phyloP scores from a whole-genome alignment of 2,329 filamentous ascomycete species.

The Westerdykella ornata region DNA sequence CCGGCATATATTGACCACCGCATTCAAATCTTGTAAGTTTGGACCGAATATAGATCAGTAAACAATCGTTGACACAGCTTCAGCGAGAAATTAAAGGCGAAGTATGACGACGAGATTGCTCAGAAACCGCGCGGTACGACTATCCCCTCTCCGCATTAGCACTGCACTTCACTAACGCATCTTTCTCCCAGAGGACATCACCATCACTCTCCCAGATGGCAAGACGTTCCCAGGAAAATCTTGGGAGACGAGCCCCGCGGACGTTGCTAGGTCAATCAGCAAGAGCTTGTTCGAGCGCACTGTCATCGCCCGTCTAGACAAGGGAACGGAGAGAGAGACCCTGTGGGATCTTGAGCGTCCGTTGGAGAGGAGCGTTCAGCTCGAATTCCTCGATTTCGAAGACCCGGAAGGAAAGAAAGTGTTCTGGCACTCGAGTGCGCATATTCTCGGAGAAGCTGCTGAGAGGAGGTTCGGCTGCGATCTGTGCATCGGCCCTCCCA shows the following conservation, averaged over 20 bases:
- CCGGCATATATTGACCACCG: conserved; percentile 78
- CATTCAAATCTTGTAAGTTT: conserved; percentile 62
- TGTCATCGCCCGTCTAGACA: conserved; percentile 79
- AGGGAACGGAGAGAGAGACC: conserved; percentile 61
- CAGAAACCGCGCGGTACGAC: conserved; percentile 54
- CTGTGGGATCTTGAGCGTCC: conserved; percentile 92
- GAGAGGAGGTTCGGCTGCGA: conserved; percentile 87
- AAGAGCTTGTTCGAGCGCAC: conserved; percentile 81
- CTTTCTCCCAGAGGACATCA: conserved; percentile 54
- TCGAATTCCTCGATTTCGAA: conserved; percentile 80
- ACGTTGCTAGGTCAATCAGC: conserved; percentile 70
- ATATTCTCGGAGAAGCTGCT: conserved; percentile 90
- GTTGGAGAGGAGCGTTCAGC: conserved; percentile 76
- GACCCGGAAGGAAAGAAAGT: conserved; percentile 75
- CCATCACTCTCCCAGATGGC: conserved; percentile 66
- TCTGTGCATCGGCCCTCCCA: conserved; percentile 88
- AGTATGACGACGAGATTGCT: conserved; percentile 69
- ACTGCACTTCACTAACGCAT: conserved; percentile 11
- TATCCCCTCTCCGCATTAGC: background rate
- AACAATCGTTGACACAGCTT: conserved; percentile 7
- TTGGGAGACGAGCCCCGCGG: conserved; percentile 84
- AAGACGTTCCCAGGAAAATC: conserved; percentile 66
- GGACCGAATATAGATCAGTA: background rate
- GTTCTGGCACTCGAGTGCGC: conserved; percentile 96
- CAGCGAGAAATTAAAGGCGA: conserved; percentile 72